Evolutionary conservation across 306 rosid species (phyloP), one percentile per base, ranked within the genome.

Genomic region (Trifolium pratense): DNA sequence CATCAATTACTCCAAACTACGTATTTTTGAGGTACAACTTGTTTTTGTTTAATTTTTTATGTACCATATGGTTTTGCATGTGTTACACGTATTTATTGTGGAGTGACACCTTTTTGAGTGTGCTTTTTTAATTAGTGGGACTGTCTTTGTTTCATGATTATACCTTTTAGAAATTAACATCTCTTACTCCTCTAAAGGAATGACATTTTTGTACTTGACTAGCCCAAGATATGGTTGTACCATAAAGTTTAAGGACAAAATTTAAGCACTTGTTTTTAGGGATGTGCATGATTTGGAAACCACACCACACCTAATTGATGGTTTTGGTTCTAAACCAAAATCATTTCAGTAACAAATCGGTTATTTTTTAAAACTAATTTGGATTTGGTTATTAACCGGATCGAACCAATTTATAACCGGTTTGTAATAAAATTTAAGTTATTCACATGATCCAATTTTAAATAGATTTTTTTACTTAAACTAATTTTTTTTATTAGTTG

Each of bases 1-100:
- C 78, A 91, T 89, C 85, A 93, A 93, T 26, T 93, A 93, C 88
- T 87, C 97, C 60, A 93, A 93, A 75, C 92, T 93, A 0, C 89
- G 96, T 3, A 90, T 93, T 58, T 90, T 96, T 96, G 92, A 93
- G 97, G 97, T 90, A 81, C 37, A 23, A 29, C 32, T 29, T 14
- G 1, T 51, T 8, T 66, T 26, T 13, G 14, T 1, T 0, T 0
- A 1, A 5, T 13, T 13, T 57, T 10, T 8, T 12, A 45, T 25
- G 3, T 10, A 1, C 2, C 5, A 25, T 57, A 18, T 12, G 31
- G 25, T 17, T 18, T 23, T 75, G 64, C 80, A 70, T 71, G 77
- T 3, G 13, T 66, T 70, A 65, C 76, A 75, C 73, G 73, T 51
- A 16, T 11, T 51, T 60, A 31, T 23, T 59, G 15, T 56, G 62